Percentiles rank a stretch among this genome's conserved stretches.
These are phyloP conservation scores for Tephrocybe sp. DNA, from an alignment of 768 basidiomycete genomes.

Conservation along the genomic window DNA sequence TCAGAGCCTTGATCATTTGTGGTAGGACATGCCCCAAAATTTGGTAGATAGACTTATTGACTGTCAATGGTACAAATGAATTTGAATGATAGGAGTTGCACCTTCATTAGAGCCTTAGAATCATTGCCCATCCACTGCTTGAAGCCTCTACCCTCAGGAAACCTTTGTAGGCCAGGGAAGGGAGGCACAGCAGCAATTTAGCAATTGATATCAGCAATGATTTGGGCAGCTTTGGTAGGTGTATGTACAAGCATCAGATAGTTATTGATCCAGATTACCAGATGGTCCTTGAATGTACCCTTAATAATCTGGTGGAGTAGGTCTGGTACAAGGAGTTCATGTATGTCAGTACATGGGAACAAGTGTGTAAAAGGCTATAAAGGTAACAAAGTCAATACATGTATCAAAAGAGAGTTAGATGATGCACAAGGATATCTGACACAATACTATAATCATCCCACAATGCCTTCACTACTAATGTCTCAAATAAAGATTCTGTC, in stretches of 20 bases:
- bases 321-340: not conserved
- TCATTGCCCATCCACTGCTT: conserved; percentile 10
- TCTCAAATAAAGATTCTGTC: conserved; percentile 16
- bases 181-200: not conserved
- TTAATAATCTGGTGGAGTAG: too few species aligned
- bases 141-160: too few species aligned
- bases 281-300: conserved; percentile 4
- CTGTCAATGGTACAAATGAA: too few species aligned
- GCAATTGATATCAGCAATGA: not conserved
- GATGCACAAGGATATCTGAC: conserved; percentile 21
- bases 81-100: conserved; percentile 9
- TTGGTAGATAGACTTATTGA: conserved; percentile 25
- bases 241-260: not conserved
- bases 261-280: not conserved
- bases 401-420: conserved; percentile 10
- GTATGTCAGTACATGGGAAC: conserved; percentile 1
- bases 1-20: conserved; percentile 16
- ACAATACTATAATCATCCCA: conserved; percentile 11
- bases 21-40: conserved; percentile 23
- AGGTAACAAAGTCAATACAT: too few species aligned
- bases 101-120: conserved; percentile 29
- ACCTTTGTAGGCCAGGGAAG: not conserved
- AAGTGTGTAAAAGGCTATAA: too few species aligned
- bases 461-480: not conserved
- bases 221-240: not conserved